A percentile compares a stretch with the other conserved stretches of the same genome.
phyloP scores from a whole-genome alignment of 2,329 filamentous ascomycete genomes.

The Hysterium pulicare region DNA sequence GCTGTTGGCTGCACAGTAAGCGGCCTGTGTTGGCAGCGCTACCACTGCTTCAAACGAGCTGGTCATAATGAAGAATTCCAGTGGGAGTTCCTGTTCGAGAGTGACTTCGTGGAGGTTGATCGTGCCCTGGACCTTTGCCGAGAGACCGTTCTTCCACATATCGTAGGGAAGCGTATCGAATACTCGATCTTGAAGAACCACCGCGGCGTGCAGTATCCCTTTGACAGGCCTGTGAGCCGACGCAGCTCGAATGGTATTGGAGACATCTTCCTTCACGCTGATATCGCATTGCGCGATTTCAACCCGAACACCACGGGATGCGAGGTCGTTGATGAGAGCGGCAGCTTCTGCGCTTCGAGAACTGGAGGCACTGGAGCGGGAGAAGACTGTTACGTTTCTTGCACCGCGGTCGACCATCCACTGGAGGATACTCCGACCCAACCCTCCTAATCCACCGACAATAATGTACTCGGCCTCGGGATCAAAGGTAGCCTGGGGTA shows the following conservation, averaged over 20 bases:
- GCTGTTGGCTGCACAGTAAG: constrained; percentile 47
- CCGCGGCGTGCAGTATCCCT: constrained; percentile 15
- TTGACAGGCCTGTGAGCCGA: constrained; percentile 8
- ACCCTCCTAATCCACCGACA: constrained; percentile 33
- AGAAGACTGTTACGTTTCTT: background rate
- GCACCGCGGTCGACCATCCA: constrained; percentile 2
- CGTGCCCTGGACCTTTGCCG: constrained; percentile 6
- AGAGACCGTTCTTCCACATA: constrained; percentile 1
- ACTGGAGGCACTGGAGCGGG: background rate
- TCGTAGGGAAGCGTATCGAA: background rate
- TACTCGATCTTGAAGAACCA: constrained; percentile 4
- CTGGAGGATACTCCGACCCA: constrained; percentile 25
- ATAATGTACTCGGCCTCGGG: constrained; percentile 36
- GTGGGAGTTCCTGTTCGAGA: background rate
- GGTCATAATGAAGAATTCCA: constrained; percentile 31
- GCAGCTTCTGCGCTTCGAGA: background rate
- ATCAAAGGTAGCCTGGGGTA: background rate
- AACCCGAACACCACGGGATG: background rate
- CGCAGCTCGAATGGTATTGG: background rate
- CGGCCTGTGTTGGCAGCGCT: constrained; percentile 51
- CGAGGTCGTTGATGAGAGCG: background rate
- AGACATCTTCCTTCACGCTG: background rate
- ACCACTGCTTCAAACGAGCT: constrained; percentile 35
- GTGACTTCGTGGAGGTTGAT: constrained; percentile 6
- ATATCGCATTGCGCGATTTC: background rate